These are phyloP conservation scores for Arabis alpina DNA, from an alignment of 345 rosid genomes.

Conservation along the genomic window DNA sequence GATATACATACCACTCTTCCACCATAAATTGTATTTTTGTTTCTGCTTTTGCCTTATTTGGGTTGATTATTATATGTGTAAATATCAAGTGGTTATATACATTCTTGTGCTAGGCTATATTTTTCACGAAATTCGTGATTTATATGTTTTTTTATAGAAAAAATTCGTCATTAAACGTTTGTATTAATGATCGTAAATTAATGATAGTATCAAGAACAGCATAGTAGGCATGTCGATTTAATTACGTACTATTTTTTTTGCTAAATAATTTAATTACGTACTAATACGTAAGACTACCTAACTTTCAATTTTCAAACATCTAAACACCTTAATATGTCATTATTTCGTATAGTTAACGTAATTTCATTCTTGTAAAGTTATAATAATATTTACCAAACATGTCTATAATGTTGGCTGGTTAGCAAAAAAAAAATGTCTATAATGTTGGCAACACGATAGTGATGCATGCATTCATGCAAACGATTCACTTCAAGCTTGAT, in stretches of 20 bases:
- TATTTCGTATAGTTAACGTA: neutral
- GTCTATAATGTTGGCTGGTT: neutral
- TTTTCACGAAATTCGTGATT: neutral
- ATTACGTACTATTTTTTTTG: no score
- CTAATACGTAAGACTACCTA: neutral
- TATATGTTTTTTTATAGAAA: no score
- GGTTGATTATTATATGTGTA: neutral
- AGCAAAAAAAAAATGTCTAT: neutral
- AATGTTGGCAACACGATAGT: neutral
- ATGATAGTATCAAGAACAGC: neutral
- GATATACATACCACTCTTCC: slow-evolving; percentile 22
- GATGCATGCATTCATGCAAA: neutral
- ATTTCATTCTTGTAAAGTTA: neutral
- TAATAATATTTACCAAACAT: neutral
- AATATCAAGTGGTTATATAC: neutral
- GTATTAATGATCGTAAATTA: slow-evolving; percentile 6
- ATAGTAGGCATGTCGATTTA: neutral
- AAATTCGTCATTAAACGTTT: slow-evolving; percentile 2
- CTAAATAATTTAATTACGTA: neutral
- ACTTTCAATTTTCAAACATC: no score
- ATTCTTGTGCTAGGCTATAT: neutral
- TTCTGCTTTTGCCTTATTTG: slow-evolving; percentile 29
- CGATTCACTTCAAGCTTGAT: neutral
- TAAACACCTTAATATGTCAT: neutral
- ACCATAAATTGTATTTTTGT: slow-evolving; percentile 14